These are phyloP conservation scores for Cyberlindnera galapagoensis DNA, from an alignment of 805 yeast species.

Conservation along the genomic window DNA sequence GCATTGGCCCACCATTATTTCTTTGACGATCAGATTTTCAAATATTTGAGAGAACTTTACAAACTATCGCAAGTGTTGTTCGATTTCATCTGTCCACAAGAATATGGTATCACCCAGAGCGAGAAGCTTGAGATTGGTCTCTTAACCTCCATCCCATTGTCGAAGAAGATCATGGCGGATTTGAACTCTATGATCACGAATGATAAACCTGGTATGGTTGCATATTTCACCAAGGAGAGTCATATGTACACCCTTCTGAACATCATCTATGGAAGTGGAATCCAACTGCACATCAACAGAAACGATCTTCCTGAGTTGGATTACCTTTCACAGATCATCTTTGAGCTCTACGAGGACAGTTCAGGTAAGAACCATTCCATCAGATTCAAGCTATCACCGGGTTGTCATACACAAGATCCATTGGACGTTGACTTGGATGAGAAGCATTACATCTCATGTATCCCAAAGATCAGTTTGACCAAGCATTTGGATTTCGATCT, in stretches of 20 bases:
- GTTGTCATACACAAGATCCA: constrained; percentile 97
- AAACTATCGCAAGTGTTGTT: constrained; percentile 86
- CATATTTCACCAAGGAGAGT: constrained; percentile 93
- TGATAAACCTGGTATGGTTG: constrained; percentile 76
- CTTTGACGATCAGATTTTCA: constrained; percentile 76
- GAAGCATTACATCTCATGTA: constrained; percentile 94
- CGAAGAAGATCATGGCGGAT: constrained; percentile 78
- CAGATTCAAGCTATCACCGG: constrained; percentile 89
- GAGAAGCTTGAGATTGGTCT: constrained; percentile 96
- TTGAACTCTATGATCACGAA: constrained; percentile 71
- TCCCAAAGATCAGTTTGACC: constrained; percentile 83
- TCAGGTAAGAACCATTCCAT: constrained; percentile 80
- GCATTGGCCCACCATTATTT: constrained; percentile 32
- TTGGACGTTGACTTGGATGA: constrained; percentile 94
- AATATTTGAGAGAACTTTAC: constrained; percentile 80
- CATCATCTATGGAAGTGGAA: constrained; percentile 82
- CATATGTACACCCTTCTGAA: constrained; percentile 92
- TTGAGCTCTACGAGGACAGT: constrained; percentile 85
- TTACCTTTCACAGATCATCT: constrained; percentile 87
- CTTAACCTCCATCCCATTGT: constrained; percentile 87
- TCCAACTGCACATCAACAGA: constrained; percentile 93
- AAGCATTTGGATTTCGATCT: constrained; percentile 90
- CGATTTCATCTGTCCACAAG: constrained; percentile 98
- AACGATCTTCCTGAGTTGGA: constrained; percentile 96
- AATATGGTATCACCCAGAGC: constrained; percentile 92